These are phyloP conservation scores for Cryptococcus sp. DNA, from an alignment of 1,284 basidiomycete species.

Conservation along the genomic window DNA sequence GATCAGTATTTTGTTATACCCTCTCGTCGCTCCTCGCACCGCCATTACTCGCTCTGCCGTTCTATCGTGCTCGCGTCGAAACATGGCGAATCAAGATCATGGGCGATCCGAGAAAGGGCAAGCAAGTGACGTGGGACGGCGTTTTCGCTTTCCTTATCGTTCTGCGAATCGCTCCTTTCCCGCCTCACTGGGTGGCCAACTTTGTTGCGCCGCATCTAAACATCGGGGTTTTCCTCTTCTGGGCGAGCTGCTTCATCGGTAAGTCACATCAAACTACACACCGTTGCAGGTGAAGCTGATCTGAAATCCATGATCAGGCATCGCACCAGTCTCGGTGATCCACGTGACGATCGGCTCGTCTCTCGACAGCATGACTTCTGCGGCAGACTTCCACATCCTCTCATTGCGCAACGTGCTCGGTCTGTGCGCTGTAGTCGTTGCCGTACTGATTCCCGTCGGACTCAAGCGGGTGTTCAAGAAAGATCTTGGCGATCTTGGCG, in stretches of 20 bases:
- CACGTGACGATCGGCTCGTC: conserved; percentile 94
- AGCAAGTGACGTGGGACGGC: conserved; percentile 47
- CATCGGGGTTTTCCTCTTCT: conserved; percentile 81
- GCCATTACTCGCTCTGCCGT: conserved; percentile 79
- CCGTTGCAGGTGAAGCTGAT: neutral
- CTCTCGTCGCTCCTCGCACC: conserved; percentile 88
- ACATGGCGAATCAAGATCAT: conserved; percentile 53
- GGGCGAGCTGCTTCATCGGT: conserved; percentile 82
- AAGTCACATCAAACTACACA: neutral
- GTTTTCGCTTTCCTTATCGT: conserved; percentile 78
- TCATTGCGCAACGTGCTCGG: conserved; percentile 84
- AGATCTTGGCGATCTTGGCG: conserved; percentile 49
- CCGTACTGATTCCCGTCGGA: conserved; percentile 88
- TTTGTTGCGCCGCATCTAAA: conserved; percentile 91
- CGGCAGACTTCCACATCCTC: conserved; percentile 88
- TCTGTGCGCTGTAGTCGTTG: conserved; percentile 77
- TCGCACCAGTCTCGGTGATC: conserved; percentile 88
- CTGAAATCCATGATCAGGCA: conserved; percentile 53
- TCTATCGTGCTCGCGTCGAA: conserved; percentile 60
- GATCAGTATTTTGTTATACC: conserved; percentile 89
- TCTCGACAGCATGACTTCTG: conserved; percentile 89
- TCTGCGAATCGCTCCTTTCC: conserved; percentile 81
- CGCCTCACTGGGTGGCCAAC: conserved; percentile 95
- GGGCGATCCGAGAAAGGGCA: conserved; percentile 50
- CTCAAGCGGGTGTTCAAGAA: conserved; percentile 60